Percentiles rank a stretch among this genome's conserved stretches.
Conservation (phyloP, 2,329 filamentous ascomycete species). For the Talaromyces sp. region DNA sequence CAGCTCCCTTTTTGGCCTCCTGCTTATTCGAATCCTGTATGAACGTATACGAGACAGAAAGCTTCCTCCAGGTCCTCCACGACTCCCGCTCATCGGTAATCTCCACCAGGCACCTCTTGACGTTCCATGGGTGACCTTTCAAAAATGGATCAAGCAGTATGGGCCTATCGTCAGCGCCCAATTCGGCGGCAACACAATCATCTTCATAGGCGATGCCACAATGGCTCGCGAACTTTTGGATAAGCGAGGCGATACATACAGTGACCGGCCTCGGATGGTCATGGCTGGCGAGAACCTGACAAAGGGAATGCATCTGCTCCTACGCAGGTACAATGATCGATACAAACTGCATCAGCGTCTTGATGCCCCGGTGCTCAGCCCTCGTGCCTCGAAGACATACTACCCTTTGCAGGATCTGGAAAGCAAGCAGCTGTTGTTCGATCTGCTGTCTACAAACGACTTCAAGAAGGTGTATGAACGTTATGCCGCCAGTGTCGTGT, state of each 20-base stretch:
- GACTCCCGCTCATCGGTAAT: slow-evolving; percentile 26
- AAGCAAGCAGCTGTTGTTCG: slow-evolving; percentile 43
- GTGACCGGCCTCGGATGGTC: slow-evolving; percentile 33
- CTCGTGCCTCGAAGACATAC: slow-evolving; percentile 34
- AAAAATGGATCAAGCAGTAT: slow-evolving; percentile 18
- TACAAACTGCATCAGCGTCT: slow-evolving; percentile 46
- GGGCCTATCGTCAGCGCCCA: slow-evolving; percentile 7
- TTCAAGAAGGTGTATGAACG: slow-evolving; percentile 49
- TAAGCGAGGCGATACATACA: slow-evolving; percentile 37
- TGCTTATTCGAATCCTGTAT: background rate
- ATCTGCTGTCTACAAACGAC: slow-evolving; percentile 38
- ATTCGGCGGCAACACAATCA: slow-evolving; percentile 24
- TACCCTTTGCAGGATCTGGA: slow-evolving; percentile 46
- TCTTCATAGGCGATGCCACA: slow-evolving; percentile 15
- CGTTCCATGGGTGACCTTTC: slow-evolving; percentile 23
- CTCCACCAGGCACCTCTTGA: slow-evolving; percentile 22
- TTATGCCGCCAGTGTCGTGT: slow-evolving; percentile 49
- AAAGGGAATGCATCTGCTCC: slow-evolving; percentile 43
- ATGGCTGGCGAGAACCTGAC: slow-evolving; percentile 31
- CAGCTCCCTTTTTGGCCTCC: background rate
- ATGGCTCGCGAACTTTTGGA: slow-evolving; percentile 37
- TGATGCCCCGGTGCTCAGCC: slow-evolving; percentile 42
- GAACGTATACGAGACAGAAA: slow-evolving; percentile 1
- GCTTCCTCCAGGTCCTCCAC: slow-evolving; percentile 24
- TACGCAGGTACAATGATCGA: slow-evolving; percentile 49